Evolutionary conservation across 2,329 filamentous ascomycete genomes (phyloP).

Genomic region (Pseudonectria foliicola): DNA sequence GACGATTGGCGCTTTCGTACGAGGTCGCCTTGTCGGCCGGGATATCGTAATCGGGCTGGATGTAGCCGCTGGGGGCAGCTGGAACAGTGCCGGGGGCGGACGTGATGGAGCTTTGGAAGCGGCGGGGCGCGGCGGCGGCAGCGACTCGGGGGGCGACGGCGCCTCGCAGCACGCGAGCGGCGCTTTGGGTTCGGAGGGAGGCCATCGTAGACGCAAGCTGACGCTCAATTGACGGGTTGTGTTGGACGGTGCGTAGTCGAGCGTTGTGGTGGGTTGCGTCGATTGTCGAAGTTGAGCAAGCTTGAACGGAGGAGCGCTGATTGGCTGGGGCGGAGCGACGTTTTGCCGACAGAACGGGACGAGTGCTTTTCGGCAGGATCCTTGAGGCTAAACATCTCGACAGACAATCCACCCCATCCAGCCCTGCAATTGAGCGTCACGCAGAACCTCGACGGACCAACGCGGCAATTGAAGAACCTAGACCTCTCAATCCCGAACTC

Average conservation of each 20-base stretch:
- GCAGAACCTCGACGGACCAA: slow-evolving; percentile 25
- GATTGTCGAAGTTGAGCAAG: slow-evolving; percentile 20
- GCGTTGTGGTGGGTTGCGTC: slow-evolving; percentile 20
- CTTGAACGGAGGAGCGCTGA: slow-evolving; percentile 27
- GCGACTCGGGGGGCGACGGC: slow-evolving; percentile 32
- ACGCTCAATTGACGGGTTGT: slow-evolving; percentile 18
- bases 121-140: slow-evolving; percentile 39
- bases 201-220: slow-evolving; percentile 46
- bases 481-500: slow-evolving; percentile 19
- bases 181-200: slow-evolving; percentile 52
- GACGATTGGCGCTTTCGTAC: slow-evolving; percentile 40
- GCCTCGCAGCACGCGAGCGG: slow-evolving; percentile 45
- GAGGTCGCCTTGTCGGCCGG: slow-evolving; percentile 84
- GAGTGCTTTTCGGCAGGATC: slow-evolving; percentile 43
- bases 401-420: slow-evolving; percentile 19
- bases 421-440: slow-evolving; percentile 29
- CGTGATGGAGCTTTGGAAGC: slow-evolving; percentile 48
- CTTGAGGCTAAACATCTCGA: slow-evolving; percentile 20
- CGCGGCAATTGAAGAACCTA: slow-evolving; percentile 20
- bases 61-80: slow-evolving; percentile 36
- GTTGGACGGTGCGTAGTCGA: slow-evolving; percentile 11
- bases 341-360: slow-evolving; percentile 33
- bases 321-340: slow-evolving; percentile 36
- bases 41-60: slow-evolving; percentile 75
- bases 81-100: slow-evolving; percentile 33